phyloP scores from a whole-genome alignment of 768 basidiomycete species.

The Suillus subalutaceus region DNA sequence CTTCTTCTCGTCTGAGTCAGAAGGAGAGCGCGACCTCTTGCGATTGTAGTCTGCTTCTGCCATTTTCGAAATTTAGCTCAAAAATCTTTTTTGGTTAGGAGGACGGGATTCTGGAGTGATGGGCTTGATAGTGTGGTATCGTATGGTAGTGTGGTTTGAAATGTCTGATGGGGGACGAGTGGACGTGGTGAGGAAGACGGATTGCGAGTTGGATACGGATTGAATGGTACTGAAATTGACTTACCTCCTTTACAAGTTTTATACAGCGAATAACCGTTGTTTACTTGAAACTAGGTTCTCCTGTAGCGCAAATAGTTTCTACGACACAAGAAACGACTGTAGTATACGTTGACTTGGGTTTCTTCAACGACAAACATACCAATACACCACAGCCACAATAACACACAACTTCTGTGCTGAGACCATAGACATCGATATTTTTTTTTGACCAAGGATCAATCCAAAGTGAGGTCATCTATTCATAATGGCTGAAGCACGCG shows the following conservation, averaged over 20 bases:
- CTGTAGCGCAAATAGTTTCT: not conserved
- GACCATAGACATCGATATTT: not conserved
- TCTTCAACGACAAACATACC: slow-evolving; percentile 6
- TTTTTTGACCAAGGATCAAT: slow-evolving; percentile 81
- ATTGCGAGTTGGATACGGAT: slow-evolving; percentile 55
- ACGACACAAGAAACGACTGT: slow-evolving; percentile 1
- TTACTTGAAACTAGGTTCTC: not conserved
- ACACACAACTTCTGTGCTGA: not conserved
- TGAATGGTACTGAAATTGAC: slow-evolving; percentile 31
- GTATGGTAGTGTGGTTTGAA: slow-evolving; percentile 40
- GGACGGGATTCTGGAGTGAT: slow-evolving; percentile 43
- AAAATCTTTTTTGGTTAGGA: slow-evolving; percentile 34
- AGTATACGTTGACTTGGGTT: slow-evolving; percentile 4
- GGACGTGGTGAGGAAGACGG: slow-evolving; percentile 61
- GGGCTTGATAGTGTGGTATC: slow-evolving; percentile 47
- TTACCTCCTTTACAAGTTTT: slow-evolving; percentile 32
- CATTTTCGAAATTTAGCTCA: slow-evolving; percentile 67
- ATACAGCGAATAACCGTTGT: not conserved
- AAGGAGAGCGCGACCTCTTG: slow-evolving; percentile 86
- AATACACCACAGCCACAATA: slow-evolving; percentile 10
- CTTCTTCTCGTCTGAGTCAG: slow-evolving; percentile 79
- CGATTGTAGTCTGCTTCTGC: slow-evolving; percentile 85
- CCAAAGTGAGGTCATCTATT: slow-evolving; percentile 72
- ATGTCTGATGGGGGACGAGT: slow-evolving; percentile 56
- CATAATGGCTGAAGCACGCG: slow-evolving; percentile 66